These are phyloP conservation scores for Schizonepeta tenuifolia DNA, from an alignment of 257 asterid genomes.

Conservation along the genomic window DNA sequence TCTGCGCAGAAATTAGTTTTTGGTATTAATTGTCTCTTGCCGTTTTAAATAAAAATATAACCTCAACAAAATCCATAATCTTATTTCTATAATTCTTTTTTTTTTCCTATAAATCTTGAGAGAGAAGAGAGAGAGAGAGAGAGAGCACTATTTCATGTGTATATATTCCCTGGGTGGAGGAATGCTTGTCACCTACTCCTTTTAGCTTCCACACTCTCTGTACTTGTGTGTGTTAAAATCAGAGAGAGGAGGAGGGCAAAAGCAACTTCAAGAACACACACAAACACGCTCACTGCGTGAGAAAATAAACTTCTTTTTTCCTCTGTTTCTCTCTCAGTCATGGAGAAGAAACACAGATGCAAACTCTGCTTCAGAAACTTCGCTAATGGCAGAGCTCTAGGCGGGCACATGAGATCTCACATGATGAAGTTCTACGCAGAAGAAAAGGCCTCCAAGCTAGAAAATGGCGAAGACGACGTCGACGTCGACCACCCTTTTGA, in stretches of 20 bases:
- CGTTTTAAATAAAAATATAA: conserved; percentile 51
- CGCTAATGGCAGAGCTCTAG: conserved; percentile 80
- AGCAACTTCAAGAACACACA: conserved; percentile 31
- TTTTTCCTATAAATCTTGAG: no score
- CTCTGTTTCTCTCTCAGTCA: background rate
- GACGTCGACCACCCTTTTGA: background rate
- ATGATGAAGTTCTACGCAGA: conserved; percentile 45
- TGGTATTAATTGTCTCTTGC: conserved; percentile 56
- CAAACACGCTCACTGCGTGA: conserved; percentile 34
- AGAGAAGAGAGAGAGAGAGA: background rate
- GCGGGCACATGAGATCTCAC: conserved; percentile 98
- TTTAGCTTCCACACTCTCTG: conserved; percentile 60
- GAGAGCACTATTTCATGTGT: conserved; percentile 28
- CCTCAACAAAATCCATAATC: conserved; percentile 38
- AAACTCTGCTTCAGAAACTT: conserved; percentile 68
- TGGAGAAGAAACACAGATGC: conserved; percentile 87
- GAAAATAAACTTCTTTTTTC: background rate
- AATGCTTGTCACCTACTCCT: conserved; percentile 91
- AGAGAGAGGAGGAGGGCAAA: conserved; percentile 26
- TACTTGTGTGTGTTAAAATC: conserved; percentile 38
- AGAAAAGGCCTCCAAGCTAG: conserved; percentile 17
- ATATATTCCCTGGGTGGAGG: conserved; percentile 59
- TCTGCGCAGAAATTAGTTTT: conserved; percentile 38
- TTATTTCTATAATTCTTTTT: conserved; percentile 16
- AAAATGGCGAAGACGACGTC: conserved; percentile 21